phyloP scores from a whole-genome alignment of 208 protist species.

The Borovskyia barvae region DNA sequence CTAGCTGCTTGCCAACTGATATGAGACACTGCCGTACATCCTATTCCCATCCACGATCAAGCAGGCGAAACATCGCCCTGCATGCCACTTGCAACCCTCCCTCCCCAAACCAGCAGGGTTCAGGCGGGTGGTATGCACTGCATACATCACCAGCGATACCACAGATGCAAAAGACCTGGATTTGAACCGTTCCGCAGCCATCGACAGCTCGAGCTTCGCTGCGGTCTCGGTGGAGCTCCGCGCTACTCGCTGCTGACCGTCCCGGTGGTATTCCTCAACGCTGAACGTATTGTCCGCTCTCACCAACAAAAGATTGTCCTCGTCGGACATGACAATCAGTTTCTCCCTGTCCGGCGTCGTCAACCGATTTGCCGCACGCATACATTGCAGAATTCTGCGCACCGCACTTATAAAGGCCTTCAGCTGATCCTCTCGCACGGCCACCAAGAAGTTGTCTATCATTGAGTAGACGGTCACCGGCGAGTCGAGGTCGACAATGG shows the following conservation, averaged over 20 bases:
- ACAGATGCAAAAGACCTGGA: constrained; percentile 4
- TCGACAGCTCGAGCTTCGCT: constrained; percentile 14
- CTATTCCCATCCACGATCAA: neutral
- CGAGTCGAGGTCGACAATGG: too few relatives aligned
- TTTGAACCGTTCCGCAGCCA: neutral
- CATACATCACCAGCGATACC: constrained; percentile 10
- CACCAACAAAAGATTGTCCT: constrained; percentile 3
- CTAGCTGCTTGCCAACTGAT: too few relatives aligned
- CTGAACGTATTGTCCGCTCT: constrained; percentile 3
- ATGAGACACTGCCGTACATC: neutral
- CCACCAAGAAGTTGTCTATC: too few relatives aligned
- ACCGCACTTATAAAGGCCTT: constrained; percentile 6
- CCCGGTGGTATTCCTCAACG: constrained; percentile 20
- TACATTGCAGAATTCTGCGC: constrained; percentile 7
- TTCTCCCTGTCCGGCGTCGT: constrained; percentile 16
- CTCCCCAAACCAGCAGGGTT: constrained; percentile 2
- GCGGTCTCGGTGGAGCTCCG: constrained; percentile 27
- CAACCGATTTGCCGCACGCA: constrained; percentile 13
- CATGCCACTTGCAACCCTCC: neutral
- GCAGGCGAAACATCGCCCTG: neutral
- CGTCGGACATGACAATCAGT: constrained; percentile 5
- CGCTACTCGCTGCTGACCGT: constrained; percentile 10
- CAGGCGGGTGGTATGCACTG: constrained; percentile 7
- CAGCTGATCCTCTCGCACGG: too few relatives aligned
- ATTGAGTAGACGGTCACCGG: too few relatives aligned